phyloP scores from a whole-genome alignment of 495 filamentous ascomycete genomes.

The Entonaema liquescens region DNA sequence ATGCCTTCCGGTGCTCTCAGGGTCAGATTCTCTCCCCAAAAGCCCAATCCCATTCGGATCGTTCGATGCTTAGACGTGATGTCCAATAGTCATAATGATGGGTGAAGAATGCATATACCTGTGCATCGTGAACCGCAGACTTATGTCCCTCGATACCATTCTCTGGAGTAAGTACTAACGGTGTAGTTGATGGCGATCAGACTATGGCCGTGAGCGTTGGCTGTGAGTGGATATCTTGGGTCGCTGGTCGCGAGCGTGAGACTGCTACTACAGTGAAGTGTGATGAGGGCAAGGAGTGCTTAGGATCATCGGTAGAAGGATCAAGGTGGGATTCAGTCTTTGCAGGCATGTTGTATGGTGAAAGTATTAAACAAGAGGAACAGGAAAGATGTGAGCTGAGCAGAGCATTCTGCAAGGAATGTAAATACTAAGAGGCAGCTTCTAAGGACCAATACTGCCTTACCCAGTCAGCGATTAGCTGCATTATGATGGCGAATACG shows the following conservation, averaged over 20 bases:
- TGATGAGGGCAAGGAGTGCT: not conserved
- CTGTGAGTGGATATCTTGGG: not conserved
- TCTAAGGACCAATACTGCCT: not conserved
- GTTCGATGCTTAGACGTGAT: not conserved
- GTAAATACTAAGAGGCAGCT: not conserved
- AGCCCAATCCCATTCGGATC: not conserved
- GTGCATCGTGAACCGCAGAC: not conserved
- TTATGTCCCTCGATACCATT: not conserved
- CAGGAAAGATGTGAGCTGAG: no score
- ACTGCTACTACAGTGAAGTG: not conserved
- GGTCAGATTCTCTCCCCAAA: not conserved
- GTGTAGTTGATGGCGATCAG: not conserved
- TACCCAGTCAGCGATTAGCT: not conserved
- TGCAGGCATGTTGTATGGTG: not conserved
- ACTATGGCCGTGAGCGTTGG: not conserved
- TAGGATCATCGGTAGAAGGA: not conserved
- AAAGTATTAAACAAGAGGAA: no score
- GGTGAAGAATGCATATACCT: not conserved
- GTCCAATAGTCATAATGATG: constrained; percentile 3
- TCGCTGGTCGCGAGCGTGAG: not conserved
- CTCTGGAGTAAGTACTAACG: not conserved
- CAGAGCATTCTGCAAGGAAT: not conserved
- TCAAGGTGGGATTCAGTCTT: not conserved
- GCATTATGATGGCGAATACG: not conserved
- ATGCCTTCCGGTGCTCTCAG: not conserved